Percentiles rank a stretch among this genome's conserved stretches.
Conservation (phyloP, 768 basidiomycete species). For the Fomitopsis pulvina region DNA sequence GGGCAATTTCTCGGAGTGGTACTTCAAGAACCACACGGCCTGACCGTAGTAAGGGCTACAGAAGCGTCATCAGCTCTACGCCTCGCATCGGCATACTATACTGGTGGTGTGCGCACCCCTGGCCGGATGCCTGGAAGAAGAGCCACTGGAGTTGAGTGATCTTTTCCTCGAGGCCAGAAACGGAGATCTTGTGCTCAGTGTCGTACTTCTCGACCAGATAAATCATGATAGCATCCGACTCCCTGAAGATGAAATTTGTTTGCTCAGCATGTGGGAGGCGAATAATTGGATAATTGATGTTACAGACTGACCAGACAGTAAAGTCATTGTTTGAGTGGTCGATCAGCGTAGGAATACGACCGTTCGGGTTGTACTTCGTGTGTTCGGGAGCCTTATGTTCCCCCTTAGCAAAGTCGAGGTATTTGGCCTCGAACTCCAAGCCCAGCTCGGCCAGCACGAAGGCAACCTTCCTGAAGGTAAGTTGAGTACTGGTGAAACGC, state of each 20-base stretch:
- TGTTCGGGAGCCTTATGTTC: conserved; percentile 37
- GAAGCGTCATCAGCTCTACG: neutral
- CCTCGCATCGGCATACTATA: neutral
- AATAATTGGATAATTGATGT: neutral
- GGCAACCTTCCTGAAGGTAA: conserved; percentile 7
- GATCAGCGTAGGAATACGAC: conserved; percentile 26
- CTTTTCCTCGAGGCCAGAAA: conserved; percentile 5
- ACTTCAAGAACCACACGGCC: conserved; percentile 9
- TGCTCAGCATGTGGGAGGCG: neutral
- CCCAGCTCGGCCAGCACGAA: conserved; percentile 3
- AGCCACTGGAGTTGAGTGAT: conserved; percentile 28
- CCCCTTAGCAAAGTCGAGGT: conserved; percentile 33
- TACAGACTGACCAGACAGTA: conserved; percentile 16
- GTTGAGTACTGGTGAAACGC: neutral
- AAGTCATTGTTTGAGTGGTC: conserved; percentile 24
- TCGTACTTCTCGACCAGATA: conserved; percentile 36
- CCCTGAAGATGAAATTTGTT: conserved; percentile 3
- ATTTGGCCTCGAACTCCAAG: neutral
- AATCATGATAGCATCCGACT: conserved; percentile 30
- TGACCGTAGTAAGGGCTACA: conserved; percentile 16
- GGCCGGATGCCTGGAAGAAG: conserved; percentile 25
- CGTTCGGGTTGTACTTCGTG: conserved; percentile 21
- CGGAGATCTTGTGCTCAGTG: conserved; percentile 24
- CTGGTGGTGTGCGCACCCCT: conserved; percentile 5
- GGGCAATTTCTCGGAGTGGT: conserved; percentile 10